Conservation (phyloP, 805 yeast genomes). For the Candida morakotiae region DNA sequence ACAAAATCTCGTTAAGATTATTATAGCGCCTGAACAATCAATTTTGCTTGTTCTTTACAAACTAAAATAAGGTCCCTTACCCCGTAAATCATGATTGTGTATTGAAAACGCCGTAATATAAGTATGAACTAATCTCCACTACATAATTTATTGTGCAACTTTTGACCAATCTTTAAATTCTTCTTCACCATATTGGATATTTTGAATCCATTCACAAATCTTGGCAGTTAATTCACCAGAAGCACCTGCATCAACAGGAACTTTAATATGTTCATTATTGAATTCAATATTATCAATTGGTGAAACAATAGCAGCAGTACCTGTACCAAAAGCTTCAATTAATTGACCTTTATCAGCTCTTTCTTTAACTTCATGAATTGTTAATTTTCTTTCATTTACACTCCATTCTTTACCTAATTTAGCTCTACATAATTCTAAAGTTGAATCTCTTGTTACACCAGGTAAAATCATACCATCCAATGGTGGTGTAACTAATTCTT, state of each 20-base stretch:
- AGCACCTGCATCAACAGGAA: slow-evolving; percentile 74
- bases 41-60: no score
- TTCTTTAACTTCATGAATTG: slow-evolving; percentile 77
- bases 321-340: slow-evolving; percentile 94
- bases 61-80: no score
- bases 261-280: slow-evolving; percentile 65
- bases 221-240: slow-evolving; percentile 78
- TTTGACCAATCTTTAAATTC: slow-evolving; percentile 56
- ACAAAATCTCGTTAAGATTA: no score
- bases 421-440: slow-evolving; percentile 71
- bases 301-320: slow-evolving; percentile 96
- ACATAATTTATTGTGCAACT: slow-evolving; percentile 21
- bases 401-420: slow-evolving; percentile 79
- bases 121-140: background rate
- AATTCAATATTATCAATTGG: slow-evolving; percentile 88
- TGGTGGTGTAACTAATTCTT: slow-evolving; percentile 93
- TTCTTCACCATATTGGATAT: slow-evolving; percentile 84
- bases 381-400: slow-evolving; percentile 75
- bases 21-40: no score
- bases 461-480: slow-evolving; percentile 95
- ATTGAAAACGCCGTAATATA: background rate
- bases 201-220: slow-evolving; percentile 81
- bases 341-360: slow-evolving; percentile 76
- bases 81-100: background rate
- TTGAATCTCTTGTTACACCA: slow-evolving; percentile 94